Evolutionary conservation across 345 rosid genomes (phyloP).

Genomic region (Lenwebbia sp.): DNA sequence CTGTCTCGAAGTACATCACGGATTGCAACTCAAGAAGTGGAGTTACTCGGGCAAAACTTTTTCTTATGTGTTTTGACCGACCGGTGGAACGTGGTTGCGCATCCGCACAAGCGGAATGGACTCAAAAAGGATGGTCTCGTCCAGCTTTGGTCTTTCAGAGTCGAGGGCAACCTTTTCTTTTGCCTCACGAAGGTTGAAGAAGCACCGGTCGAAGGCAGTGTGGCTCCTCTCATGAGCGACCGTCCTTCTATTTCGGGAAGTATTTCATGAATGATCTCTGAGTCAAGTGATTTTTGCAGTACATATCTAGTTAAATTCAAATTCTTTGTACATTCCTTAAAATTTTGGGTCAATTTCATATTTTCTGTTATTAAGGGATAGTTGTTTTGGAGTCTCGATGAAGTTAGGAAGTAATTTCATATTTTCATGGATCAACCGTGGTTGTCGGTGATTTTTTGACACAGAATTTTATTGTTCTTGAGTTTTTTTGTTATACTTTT

Average conservation of each 20-base stretch:
- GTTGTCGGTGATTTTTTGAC: not conserved
- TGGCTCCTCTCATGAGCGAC: no score
- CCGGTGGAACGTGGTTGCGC: not conserved
- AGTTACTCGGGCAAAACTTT: rapidly evolving
- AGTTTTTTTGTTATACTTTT: not conserved
- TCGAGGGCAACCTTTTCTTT: not conserved
- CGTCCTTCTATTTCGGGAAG: no score
- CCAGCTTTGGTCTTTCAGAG: not conserved
- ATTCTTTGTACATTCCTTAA: not conserved
- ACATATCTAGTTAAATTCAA: not conserved
- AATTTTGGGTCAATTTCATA: not conserved
- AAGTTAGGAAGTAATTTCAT: not conserved
- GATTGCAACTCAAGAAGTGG: not conserved
- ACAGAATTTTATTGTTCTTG: not conserved
- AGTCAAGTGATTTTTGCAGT: no score
- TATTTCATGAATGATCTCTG: no score
- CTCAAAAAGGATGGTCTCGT: not conserved
- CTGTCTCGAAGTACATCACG: not conserved
- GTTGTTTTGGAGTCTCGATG: not conserved
- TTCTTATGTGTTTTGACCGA: not conserved
- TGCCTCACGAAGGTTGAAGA: not conserved
- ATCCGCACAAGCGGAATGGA: not conserved
- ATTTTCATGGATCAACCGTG: not conserved
- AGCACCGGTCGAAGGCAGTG: no score
- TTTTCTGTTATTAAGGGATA: not conserved